Conservation (phyloP, 2,329 filamentous ascomycete genomes). For the Exserohilum rostratum region DNA sequence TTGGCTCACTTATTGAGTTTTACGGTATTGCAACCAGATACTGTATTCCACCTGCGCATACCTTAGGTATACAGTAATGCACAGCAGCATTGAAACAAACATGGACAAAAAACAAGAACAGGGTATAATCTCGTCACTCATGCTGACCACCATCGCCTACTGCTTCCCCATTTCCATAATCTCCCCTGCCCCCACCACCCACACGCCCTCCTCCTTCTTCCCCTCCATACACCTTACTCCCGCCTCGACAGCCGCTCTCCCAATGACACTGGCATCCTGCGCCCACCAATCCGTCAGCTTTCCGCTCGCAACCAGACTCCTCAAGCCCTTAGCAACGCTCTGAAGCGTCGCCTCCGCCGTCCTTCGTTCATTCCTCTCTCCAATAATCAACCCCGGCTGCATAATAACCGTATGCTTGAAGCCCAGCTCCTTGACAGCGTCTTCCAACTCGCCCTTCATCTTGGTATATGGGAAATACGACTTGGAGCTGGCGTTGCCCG, state of each 20-base stretch:
- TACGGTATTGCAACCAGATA: no score
- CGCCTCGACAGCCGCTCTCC: conserved; percentile 67
- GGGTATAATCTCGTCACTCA: neutral
- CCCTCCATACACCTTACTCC: conserved; percentile 59
- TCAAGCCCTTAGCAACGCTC: conserved; percentile 56
- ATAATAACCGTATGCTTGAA: conserved; percentile 81
- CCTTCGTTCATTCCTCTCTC: conserved; percentile 68
- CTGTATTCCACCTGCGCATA: no score
- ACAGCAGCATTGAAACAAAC: no score
- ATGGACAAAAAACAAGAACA: neutral
- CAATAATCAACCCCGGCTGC: conserved; percentile 76
- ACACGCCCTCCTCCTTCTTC: conserved; percentile 62
- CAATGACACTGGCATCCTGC: conserved; percentile 77
- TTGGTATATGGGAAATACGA: conserved; percentile 61
- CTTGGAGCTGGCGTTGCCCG: conserved; percentile 57
- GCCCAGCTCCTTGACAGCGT: conserved; percentile 70
- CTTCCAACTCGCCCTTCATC: conserved; percentile 91
- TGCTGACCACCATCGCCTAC: neutral
- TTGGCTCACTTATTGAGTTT: no score
- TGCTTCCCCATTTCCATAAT: conserved; percentile 69
- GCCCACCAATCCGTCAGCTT: conserved; percentile 68
- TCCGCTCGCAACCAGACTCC: conserved; percentile 33
- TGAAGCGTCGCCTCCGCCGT: conserved; percentile 63
- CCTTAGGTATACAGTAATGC: no score
- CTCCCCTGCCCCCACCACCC: conserved; percentile 65